Percentiles rank a stretch among this genome's conserved stretches.
Evolutionary conservation across 208 protist genomes (phyloP).

Genomic region (Acanthamoeba sp.): DNA sequence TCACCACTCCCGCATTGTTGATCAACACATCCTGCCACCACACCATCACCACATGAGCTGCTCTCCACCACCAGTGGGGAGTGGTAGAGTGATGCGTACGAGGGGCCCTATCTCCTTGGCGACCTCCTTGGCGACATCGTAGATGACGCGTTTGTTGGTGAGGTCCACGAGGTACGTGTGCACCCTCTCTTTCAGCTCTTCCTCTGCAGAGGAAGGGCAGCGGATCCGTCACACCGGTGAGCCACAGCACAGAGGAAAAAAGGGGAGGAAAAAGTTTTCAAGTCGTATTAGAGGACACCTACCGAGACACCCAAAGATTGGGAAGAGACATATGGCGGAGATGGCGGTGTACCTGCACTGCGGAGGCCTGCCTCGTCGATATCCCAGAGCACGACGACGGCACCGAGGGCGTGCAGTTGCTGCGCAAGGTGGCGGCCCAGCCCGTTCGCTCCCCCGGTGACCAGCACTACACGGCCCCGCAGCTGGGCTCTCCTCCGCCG

Average conservation of each 20-base stretch:
- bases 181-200: background rate
- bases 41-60: background rate
- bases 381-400: conserved; percentile 29
- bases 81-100: background rate
- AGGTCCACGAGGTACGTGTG: conserved; percentile 22
- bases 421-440: background rate
- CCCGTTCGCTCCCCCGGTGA: conserved; percentile 48
- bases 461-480: background rate
- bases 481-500: background rate
- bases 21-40: conserved; percentile 18
- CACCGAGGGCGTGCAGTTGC: background rate
- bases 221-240: too few species aligned
- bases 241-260: too few species aligned
- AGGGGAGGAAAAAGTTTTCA: too few species aligned
- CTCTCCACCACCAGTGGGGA: background rate
- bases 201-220: background rate
- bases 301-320: too few species aligned
- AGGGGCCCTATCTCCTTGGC: background rate
- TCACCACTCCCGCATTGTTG: conserved; percentile 62
- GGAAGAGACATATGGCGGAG: background rate
- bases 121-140: conserved; percentile 6
- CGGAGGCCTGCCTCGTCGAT: conserved; percentile 8
- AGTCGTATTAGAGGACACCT: too few species aligned
- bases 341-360: background rate
- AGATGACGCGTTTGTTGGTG: conserved; percentile 7